These are phyloP conservation scores for Pyricularia pennisetigena DNA, from an alignment of 2,329 filamentous ascomycete species.

Conservation along the genomic window DNA sequence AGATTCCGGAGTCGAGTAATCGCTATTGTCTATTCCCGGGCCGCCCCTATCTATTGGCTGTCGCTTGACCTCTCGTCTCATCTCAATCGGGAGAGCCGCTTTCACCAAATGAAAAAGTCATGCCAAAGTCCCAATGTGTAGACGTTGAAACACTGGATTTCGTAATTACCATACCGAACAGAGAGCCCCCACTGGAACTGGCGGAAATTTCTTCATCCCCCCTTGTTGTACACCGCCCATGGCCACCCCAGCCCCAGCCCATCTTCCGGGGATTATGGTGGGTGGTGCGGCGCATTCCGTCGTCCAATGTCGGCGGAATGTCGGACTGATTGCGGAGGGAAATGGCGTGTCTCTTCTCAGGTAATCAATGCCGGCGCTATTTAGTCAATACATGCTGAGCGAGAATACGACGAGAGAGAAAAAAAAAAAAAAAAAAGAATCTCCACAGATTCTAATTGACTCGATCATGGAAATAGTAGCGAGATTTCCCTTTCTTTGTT, in stretches of 20 bases:
- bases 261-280: background rate
- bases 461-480: background rate
- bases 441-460: background rate
- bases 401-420: background rate
- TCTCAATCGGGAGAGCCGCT: background rate
- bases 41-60: background rate
- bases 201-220: background rate
- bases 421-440: background rate
- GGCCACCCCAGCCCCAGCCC: background rate
- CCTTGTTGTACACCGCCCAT: background rate
- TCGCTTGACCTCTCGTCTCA: background rate
- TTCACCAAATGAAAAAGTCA: background rate
- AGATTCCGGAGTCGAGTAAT: background rate
- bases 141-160: background rate
- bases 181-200: background rate
- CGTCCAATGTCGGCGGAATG: background rate
- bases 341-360: background rate
- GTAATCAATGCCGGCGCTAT: background rate
- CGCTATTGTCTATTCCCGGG: background rate
- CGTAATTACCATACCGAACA: background rate
- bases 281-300: background rate
- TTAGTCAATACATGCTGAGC: background rate
- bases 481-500: background rate
- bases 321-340: conserved; percentile 1
- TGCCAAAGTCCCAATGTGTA: background rate